Evolutionary conservation across 2,329 filamentous ascomycete species (phyloP).

Genomic region (Pseudogymnoascus sp.): DNA sequence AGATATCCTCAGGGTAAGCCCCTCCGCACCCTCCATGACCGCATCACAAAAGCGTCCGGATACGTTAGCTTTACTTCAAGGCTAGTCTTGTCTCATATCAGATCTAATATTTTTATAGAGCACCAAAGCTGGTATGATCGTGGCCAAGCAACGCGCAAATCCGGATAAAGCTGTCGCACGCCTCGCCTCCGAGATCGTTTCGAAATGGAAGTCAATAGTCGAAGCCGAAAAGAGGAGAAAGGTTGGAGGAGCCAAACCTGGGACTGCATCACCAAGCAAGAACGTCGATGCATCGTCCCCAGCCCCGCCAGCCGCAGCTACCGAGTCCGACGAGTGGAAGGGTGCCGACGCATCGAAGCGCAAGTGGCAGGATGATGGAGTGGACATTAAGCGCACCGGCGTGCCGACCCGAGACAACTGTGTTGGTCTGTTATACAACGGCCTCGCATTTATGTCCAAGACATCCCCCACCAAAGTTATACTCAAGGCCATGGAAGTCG

Average conservation of each 20-base stretch:
- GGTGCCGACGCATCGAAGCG: conserved; percentile 68
- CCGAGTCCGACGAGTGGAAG: conserved; percentile 31
- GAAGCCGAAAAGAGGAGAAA: conserved; percentile 51
- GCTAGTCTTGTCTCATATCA: background rate
- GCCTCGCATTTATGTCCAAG: conserved; percentile 62
- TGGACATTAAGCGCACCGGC: conserved; percentile 68
- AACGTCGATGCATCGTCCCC: conserved; percentile 27
- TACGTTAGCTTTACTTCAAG: background rate
- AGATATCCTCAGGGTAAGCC: conserved; percentile 70
- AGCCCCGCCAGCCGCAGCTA: conserved; percentile 30
- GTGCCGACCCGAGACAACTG: conserved; percentile 71
- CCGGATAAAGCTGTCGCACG: conserved; percentile 72
- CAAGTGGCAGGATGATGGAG: conserved; percentile 70
- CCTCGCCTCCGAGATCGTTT: conserved; percentile 72
- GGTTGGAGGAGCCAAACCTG: conserved; percentile 31
- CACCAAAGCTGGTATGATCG: conserved; percentile 83
- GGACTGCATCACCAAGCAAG: conserved; percentile 42
- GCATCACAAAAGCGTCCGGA: conserved; percentile 8
- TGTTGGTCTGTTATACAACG: conserved; percentile 89
- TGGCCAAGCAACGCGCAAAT: conserved; percentile 73
- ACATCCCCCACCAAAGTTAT: conserved; percentile 66
- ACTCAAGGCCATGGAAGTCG: conserved; percentile 70
- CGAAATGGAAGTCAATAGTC: conserved; percentile 77
- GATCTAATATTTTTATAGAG: conserved; percentile 37
- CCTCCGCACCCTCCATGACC: conserved; percentile 3